Percentiles rank a stretch among this genome's conserved stretches.
Conservation (phyloP, 73 alveolate species). For the Effrenium voratum region DNA sequence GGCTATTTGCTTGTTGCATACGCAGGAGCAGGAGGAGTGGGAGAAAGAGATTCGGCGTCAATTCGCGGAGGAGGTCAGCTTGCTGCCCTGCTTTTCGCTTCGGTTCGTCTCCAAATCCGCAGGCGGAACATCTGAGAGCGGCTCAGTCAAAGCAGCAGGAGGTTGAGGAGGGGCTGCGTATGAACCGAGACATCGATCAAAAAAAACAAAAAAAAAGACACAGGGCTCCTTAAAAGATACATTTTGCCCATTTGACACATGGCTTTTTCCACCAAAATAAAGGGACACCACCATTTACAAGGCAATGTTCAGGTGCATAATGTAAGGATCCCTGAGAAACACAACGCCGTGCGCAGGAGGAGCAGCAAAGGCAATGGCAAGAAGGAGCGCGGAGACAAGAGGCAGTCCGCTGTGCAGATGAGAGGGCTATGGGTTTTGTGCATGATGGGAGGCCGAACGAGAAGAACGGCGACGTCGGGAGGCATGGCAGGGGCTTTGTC, state of each 20-base stretch:
- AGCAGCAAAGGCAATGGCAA: slow-evolving; percentile 36
- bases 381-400: slow-evolving; percentile 15
- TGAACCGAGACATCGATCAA: neutral
- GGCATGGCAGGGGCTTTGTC: neutral
- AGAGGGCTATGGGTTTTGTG: neutral
- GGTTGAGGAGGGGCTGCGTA: neutral
- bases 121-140: slow-evolving; percentile 72
- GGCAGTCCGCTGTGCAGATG: neutral
- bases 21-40: slow-evolving; percentile 87
- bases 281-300: neutral
- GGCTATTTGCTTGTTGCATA: neutral
- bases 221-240: no score
- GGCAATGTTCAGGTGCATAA: neutral
- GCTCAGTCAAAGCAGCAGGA: slow-evolving; percentile 32
- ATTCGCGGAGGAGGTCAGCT: slow-evolving; percentile 56
- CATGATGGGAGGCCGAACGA: slow-evolving; percentile 25
- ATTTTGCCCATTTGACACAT: no score
- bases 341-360: no score
- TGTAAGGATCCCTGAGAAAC: no score
- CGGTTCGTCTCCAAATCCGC: no score
- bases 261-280: neutral
- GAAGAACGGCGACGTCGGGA: slow-evolving; percentile 18
- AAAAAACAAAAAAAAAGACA: neutral
- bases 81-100: neutral
- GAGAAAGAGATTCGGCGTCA: slow-evolving; percentile 75